These are phyloP conservation scores for Wickerhamiella lipophila DNA, from an alignment of 805 yeast genomes.

Conservation along the genomic window DNA sequence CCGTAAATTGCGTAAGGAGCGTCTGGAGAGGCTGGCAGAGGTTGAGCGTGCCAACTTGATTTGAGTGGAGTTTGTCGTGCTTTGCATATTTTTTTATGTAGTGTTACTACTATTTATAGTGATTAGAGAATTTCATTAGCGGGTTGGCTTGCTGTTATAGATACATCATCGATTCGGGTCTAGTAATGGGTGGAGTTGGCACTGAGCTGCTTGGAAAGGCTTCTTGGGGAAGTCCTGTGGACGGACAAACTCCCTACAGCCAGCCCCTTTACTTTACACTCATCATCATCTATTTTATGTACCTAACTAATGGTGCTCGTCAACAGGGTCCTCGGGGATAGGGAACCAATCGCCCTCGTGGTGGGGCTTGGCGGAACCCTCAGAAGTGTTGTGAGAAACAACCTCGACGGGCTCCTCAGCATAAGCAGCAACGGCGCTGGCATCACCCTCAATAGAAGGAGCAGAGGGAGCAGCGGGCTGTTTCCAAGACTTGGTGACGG, in stretches of 20 bases:
- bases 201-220: no score
- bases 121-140: no score
- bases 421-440: constrained; percentile 38
- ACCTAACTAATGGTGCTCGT: constrained; percentile 23
- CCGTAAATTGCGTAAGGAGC: constrained; percentile 24
- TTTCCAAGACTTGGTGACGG: constrained; percentile 70
- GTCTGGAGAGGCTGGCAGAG: constrained; percentile 24
- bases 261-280: no score
- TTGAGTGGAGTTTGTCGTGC: no score
- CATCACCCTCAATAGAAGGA: constrained; percentile 71
- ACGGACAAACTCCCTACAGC: no score
- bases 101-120: no score
- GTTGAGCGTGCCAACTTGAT: constrained; percentile 19
- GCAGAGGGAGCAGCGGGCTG: constrained; percentile 65
- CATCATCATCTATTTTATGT: constrained; percentile 1
- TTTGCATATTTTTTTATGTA: no score
- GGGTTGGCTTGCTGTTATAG: no score
- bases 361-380: constrained; percentile 16
- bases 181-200: no score
- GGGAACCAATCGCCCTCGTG: constrained; percentile 33
- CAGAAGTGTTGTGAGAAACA: constrained; percentile 22
- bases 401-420: constrained; percentile 36
- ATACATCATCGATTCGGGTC: no score
- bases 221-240: no score
- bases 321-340: constrained; percentile 29